These are phyloP conservation scores for Fraxinus xanthoxyloides DNA, from an alignment of 305 asterid genomes.

Conservation along the genomic window DNA sequence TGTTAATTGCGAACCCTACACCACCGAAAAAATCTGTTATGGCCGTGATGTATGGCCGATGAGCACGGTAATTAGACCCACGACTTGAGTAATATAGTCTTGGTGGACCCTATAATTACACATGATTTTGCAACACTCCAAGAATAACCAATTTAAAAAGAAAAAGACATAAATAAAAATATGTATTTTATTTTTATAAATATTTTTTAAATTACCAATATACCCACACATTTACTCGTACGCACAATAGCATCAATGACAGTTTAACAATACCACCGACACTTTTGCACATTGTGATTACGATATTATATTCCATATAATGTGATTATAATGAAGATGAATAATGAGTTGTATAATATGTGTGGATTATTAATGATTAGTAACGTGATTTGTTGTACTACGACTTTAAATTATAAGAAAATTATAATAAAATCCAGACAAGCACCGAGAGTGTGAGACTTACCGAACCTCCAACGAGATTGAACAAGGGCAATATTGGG, in stretches of 20 bases:
- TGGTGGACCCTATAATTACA: conserved; percentile 37
- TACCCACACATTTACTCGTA: background rate
- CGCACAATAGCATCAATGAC: background rate
- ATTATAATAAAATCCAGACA: too few relatives aligned
- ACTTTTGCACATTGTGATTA: conserved; percentile 16
- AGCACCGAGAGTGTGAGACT: background rate
- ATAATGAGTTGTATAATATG: background rate
- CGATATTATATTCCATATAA: background rate
- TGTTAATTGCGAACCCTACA: conserved; percentile 14
- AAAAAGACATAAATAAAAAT: background rate
- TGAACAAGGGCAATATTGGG: conserved; percentile 75
- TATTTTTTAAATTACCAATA: background rate
- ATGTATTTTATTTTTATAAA: too few relatives aligned
- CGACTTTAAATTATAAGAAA: background rate
- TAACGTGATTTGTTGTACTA: background rate
- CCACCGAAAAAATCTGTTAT: background rate
- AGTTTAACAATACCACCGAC: conserved; percentile 41
- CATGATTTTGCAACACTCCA: conserved; percentile 37
- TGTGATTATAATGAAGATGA: background rate
- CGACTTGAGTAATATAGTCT: conserved; percentile 17
- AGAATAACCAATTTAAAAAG: background rate
- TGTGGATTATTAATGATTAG: background rate
- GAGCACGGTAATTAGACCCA: conserved; percentile 1
- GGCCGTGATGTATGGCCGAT: conserved; percentile 37
- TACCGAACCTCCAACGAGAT: conserved; percentile 90